Evolutionary conservation across 148 eudicot genomes (phyloP).

Genomic region (Cornus kousa): DNA sequence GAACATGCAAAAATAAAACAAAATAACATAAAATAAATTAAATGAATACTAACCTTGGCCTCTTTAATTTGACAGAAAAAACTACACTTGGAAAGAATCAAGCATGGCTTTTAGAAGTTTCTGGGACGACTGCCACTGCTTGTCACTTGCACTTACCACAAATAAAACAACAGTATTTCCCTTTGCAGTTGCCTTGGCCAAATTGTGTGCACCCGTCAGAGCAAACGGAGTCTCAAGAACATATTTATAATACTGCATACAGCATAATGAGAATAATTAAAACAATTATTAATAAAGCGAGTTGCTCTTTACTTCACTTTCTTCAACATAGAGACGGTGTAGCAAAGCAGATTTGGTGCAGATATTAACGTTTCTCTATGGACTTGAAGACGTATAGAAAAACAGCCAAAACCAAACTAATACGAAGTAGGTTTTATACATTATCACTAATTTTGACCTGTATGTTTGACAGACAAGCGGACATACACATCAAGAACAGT

Average conservation of each 20-base stretch:
- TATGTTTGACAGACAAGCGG: neutral
- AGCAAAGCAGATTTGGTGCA: neutral
- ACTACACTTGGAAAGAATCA: conserved; percentile 75
- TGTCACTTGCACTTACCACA: conserved; percentile 91
- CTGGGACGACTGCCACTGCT: conserved; percentile 81
- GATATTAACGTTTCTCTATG: neutral
- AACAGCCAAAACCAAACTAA: neutral
- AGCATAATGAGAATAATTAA: conserved; percentile 9
- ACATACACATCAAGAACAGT: neutral
- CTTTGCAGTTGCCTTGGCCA: conserved; percentile 93
- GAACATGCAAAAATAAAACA: neutral
- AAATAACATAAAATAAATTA: neutral
- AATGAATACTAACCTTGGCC: neutral
- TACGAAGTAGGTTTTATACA: neutral
- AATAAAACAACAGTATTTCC: conserved; percentile 82
- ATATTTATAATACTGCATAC: conserved; percentile 85
- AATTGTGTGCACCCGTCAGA: conserved; percentile 83
- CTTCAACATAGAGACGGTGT: neutral
- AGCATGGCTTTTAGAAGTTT: conserved; percentile 71
- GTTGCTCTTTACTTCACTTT: neutral
- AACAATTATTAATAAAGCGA: neutral
- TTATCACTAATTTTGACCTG: neutral
- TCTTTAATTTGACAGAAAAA: neutral
- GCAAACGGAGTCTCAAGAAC: conserved; percentile 92
- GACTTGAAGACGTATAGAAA: neutral